Evolutionary conservation across 768 basidiomycete genomes (phyloP).

Genomic region (Russula foetens): DNA sequence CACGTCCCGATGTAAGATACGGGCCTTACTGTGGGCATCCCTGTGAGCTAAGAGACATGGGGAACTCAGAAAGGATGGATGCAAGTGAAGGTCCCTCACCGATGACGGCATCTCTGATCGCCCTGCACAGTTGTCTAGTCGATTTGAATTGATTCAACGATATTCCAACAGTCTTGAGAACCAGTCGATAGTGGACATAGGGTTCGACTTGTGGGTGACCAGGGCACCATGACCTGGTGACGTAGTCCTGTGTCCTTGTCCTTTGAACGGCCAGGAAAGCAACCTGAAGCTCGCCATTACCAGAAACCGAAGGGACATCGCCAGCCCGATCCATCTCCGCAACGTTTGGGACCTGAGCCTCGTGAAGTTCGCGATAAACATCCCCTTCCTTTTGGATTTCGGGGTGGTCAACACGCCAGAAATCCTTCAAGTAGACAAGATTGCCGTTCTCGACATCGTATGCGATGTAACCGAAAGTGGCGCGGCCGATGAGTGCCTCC

Average conservation of each 20-base stretch:
- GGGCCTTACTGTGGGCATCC: no score
- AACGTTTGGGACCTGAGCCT: no score
- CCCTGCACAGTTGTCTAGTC: background rate
- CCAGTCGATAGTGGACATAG: background rate
- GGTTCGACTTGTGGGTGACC: background rate
- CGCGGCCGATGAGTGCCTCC: background rate
- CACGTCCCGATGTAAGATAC: no score
- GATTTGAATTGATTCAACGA: background rate
- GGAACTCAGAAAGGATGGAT: no score
- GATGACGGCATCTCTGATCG: no score
- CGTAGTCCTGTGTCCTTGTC: background rate
- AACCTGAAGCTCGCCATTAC: no score
- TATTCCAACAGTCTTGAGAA: background rate
- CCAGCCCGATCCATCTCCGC: background rate
- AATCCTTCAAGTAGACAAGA: no score
- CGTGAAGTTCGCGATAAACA: no score
- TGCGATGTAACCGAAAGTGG: background rate
- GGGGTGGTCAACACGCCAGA: no score
- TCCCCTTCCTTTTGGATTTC: no score
- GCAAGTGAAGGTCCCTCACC: background rate
- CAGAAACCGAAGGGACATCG: background rate
- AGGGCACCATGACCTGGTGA: background rate
- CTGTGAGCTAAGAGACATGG: no score
- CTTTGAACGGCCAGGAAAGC: no score
- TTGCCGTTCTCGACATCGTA: background rate